A percentile compares a stretch with the other conserved stretches of the same genome.
These are phyloP conservation scores for Aspergillus sp. DNA, from an alignment of 2,329 filamentous ascomycete genomes.

Conservation along the genomic window DNA sequence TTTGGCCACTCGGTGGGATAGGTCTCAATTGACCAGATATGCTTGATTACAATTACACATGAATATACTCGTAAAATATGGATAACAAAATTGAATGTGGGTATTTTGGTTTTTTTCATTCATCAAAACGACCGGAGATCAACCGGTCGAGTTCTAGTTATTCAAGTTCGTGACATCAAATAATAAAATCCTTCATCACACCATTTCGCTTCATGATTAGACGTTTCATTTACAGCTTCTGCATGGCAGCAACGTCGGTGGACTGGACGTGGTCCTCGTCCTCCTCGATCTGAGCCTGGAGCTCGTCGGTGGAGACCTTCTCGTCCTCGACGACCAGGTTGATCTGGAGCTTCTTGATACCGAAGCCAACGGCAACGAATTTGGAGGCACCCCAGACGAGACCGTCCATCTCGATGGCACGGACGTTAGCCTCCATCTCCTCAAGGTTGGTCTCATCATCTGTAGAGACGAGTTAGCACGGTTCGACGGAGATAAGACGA, in stretches of 20 bases:
- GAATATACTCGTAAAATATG: too few species aligned
- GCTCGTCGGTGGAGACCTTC: conserved; percentile 83
- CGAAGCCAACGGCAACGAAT: conserved; percentile 87
- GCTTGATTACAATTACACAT: neutral
- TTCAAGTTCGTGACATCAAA: conserved; percentile 37
- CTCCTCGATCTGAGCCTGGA: conserved; percentile 81
- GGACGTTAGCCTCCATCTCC: conserved; percentile 76
- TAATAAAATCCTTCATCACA: conserved; percentile 39
- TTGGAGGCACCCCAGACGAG: conserved; percentile 94
- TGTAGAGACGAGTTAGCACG: conserved; percentile 30
- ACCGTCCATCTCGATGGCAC: conserved; percentile 84
- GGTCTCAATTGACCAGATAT: neutral
- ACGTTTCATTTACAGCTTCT: conserved; percentile 71
- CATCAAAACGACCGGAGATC: conserved; percentile 29
- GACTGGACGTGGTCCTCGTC: conserved; percentile 97
- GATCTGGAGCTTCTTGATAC: conserved; percentile 99
- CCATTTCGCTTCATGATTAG: conserved; percentile 33
- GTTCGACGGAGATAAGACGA: neutral
- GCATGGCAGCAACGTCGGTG: conserved; percentile 84
- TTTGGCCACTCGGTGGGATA: neutral
- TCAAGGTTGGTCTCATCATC: conserved; percentile 94
- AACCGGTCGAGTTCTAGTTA: conserved; percentile 28
- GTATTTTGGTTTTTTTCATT: conserved; percentile 30
- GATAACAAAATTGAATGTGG: conserved; percentile 1
- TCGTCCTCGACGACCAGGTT: conserved; percentile 97